Conservation (phyloP, 1,139 yeast species). For the Suhomyces bokatorum region DNA sequence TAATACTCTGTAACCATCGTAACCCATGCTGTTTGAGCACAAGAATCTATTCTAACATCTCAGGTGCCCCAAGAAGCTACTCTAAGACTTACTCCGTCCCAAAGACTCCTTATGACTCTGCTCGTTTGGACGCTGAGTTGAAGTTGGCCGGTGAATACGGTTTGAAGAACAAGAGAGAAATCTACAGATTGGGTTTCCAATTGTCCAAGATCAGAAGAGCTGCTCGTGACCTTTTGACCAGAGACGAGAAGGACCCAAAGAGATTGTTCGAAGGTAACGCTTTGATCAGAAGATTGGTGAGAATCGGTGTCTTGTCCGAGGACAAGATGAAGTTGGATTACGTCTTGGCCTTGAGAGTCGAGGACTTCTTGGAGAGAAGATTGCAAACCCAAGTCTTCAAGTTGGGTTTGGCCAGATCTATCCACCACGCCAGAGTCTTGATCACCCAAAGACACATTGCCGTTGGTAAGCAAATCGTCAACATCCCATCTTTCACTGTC, state of each 20-base stretch:
- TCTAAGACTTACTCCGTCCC: slow-evolving; percentile 99
- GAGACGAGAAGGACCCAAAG: slow-evolving; percentile 99
- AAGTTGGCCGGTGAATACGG: slow-evolving; percentile 99
- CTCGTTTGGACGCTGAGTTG: slow-evolving; percentile 99
- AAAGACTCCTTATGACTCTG: slow-evolving; percentile 98
- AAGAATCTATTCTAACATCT: slow-evolving; percentile 30
- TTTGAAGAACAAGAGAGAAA: slow-evolving; percentile 99
- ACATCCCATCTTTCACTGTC: slow-evolving; percentile 98
- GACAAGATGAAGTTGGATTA: slow-evolving; percentile 99
- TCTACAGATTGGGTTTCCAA: slow-evolving; percentile 98
- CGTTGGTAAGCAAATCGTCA: slow-evolving; percentile 99
- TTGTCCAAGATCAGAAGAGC: slow-evolving; percentile 99
- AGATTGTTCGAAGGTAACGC: slow-evolving; percentile 99
- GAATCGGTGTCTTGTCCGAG: slow-evolving; percentile 98
- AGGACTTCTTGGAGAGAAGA: slow-evolving; percentile 99
- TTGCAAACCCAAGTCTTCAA: slow-evolving; percentile 99
- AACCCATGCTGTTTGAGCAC: slow-evolving; percentile 7
- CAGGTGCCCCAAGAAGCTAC: slow-evolving; percentile 96
- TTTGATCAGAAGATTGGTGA: slow-evolving; percentile 95
- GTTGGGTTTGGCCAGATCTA: slow-evolving; percentile 98
- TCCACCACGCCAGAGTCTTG: slow-evolving; percentile 99
- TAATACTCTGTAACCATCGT: slow-evolving; percentile 9
- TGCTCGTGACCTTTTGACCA: slow-evolving; percentile 99
- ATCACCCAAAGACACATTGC: slow-evolving; percentile 99
- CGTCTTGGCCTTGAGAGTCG: slow-evolving; percentile 96